phyloP scores from a whole-genome alignment of 345 rosid species.

The Pistacia atlantica region DNA sequence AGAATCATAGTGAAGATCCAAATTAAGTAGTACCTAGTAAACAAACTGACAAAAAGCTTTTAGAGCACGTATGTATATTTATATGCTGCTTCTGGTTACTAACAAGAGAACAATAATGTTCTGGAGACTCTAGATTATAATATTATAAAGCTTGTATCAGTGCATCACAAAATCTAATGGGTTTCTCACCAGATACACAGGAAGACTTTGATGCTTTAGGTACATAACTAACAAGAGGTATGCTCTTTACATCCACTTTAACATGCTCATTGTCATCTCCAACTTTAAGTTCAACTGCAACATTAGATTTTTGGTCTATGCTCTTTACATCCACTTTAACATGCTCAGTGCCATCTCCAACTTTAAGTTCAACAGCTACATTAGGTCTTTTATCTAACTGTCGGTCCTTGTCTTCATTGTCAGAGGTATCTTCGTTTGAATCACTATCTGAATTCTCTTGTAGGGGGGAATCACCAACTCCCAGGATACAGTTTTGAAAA shows the following conservation, averaged over 20 bases:
- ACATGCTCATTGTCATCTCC: slow-evolving; percentile 46
- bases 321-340: slow-evolving; percentile 51
- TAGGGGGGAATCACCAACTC: slow-evolving; percentile 23
- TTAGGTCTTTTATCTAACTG: slow-evolving; percentile 25
- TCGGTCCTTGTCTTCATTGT: slow-evolving; percentile 28
- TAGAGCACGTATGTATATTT: neutral
- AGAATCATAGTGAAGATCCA: neutral
- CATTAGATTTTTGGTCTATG: slow-evolving; percentile 24
- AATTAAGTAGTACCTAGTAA: neutral
- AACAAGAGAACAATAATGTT: neutral
- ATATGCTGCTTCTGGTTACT: neutral
- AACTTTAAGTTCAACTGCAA: slow-evolving; percentile 50
- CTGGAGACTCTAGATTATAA: neutral
- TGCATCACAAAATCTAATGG: neutral
- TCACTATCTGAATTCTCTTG: slow-evolving; percentile 36
- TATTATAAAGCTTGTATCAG: neutral
- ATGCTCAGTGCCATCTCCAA: slow-evolving; percentile 43
- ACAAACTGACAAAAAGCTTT: neutral
- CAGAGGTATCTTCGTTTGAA: slow-evolving; percentile 39
- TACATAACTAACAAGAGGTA: slow-evolving; percentile 67
- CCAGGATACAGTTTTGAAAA: slow-evolving; percentile 73
- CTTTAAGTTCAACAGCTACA: slow-evolving; percentile 48
- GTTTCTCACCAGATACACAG: slow-evolving; percentile 51
- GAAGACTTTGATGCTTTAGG: slow-evolving; percentile 57
- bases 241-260: slow-evolving; percentile 48